These are phyloP conservation scores for Amanita polypyramis DNA, from an alignment of 768 basidiomycete species.

Conservation along the genomic window DNA sequence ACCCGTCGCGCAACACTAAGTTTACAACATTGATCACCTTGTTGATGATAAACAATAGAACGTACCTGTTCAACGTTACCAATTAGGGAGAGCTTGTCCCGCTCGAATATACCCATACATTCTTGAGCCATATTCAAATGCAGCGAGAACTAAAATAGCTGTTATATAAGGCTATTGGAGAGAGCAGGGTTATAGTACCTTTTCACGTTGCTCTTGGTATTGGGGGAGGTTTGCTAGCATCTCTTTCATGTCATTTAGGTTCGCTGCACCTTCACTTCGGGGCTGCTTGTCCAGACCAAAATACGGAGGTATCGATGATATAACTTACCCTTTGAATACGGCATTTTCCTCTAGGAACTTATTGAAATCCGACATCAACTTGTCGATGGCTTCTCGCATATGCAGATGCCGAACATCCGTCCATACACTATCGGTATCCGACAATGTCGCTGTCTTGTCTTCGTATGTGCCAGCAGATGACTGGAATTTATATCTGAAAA, in stretches of 20 bases:
- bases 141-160: constrained; percentile 68
- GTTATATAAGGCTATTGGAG: neutral
- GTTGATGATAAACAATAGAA: constrained; percentile 10
- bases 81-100: constrained; percentile 69
- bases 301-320: constrained; percentile 2
- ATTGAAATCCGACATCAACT: constrained; percentile 92
- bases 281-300: constrained; percentile 3
- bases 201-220: constrained; percentile 91
- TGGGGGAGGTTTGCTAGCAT: constrained; percentile 94
- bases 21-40: neutral
- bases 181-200: constrained; percentile 36
- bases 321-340: constrained; percentile 76
- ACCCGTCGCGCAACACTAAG: constrained; percentile 88
- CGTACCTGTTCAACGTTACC: constrained; percentile 85
- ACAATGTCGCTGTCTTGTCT: constrained; percentile 78
- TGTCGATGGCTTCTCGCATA: constrained; percentile 98
- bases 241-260: constrained; percentile 96
- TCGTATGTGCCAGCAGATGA: constrained; percentile 79
- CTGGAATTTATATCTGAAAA: constrained; percentile 80
- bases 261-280: constrained; percentile 67
- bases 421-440: constrained; percentile 87
- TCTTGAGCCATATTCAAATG: constrained; percentile 98
- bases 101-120: constrained; percentile 91
- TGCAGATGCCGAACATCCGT: constrained; percentile 92
- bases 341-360: constrained; percentile 91